Conservation (phyloP, 345 rosid species). For the Streptanthus diversifolius region DNA sequence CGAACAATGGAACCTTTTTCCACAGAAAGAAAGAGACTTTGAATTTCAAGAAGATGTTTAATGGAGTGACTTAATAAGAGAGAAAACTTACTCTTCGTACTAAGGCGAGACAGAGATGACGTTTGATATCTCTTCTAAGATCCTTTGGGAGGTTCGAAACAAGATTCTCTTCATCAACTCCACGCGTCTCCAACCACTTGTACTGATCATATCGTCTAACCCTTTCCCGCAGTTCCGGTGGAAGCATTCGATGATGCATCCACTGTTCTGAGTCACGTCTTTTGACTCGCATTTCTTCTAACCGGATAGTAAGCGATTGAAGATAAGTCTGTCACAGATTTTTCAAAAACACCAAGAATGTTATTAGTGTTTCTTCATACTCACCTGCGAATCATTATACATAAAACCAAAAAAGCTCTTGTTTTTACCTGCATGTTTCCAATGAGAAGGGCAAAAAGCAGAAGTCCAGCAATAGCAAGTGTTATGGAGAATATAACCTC, state of each 20-base stretch:
- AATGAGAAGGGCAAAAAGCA: slow-evolving; percentile 92
- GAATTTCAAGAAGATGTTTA: background rate
- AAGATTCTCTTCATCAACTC: slow-evolving; percentile 86
- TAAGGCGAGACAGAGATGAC: slow-evolving; percentile 90
- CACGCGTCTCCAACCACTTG: slow-evolving; percentile 95
- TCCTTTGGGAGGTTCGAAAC: slow-evolving; percentile 92
- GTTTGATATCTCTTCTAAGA: slow-evolving; percentile 91
- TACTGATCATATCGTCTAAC: slow-evolving; percentile 95
- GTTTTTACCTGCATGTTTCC: slow-evolving; percentile 94
- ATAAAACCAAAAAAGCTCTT: background rate
- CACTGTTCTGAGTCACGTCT: slow-evolving; percentile 98
- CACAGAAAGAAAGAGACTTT: background rate
- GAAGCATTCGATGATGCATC: slow-evolving; percentile 99
- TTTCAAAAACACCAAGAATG: background rate
- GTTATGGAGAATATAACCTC: slow-evolving; percentile 85
- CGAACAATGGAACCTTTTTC: slow-evolving; percentile 82
- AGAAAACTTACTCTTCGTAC: slow-evolving; percentile 73
- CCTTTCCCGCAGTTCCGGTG: slow-evolving; percentile 81
- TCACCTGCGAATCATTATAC: background rate
- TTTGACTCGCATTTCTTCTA: slow-evolving; percentile 97
- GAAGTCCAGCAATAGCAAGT: slow-evolving; percentile 83
- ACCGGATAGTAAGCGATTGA: slow-evolving; percentile 90
- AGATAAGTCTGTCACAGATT: slow-evolving; percentile 74
- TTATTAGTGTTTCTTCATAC: slow-evolving; percentile 1
- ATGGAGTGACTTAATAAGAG: background rate